Base-by-base conservation (phyloP, 177 flowering plant genomes). In the Vitis hybrid region DNA sequence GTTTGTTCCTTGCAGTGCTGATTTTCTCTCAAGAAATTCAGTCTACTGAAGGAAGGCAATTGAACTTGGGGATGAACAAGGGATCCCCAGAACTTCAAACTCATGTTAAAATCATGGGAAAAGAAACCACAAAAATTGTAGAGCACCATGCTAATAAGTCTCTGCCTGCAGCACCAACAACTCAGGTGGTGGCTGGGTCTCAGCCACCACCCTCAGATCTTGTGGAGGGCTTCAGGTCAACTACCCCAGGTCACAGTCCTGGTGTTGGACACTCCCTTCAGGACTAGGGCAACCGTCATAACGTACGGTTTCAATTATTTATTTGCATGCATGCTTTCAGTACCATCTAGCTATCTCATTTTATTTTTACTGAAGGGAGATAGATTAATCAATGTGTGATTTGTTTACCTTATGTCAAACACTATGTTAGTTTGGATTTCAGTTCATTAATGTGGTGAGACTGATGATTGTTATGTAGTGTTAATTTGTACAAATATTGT, bases 21-120 rank as follows among this genome's bases (percentile, higher is more conserved):
- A 18, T 78, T 35, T 67, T 72, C 70, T 59, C 68, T 57, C 74
- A 48, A 30, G 74, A 56, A 74, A 51, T 63, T 69, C 70, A 61
- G 40, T 62, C 62, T 48, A 65, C 64, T n/a, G 70, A 78, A 51
- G 83, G 80, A 60, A 81, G 84, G 76, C 71, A 71, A 57, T 69
- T 77, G 75, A 73, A 48, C 17, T 57, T 66, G 12, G 52, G 30
- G n/a, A 59, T 54, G n/a, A 60, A 66, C 46, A 40, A 13, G 54
- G 51, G 66, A 46, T 11, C 40, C 15, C 62, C 14, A 57, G 65
- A 64, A 35, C 24, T 32, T 19, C 10, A 14, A 51, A 56, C 52
- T 21, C 4, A 11, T 30, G 12, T 1, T 11, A 66, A 62, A 24
- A 19, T 46, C 27, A 6, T n/a, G 10, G 24, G 35, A 64, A 71